These are phyloP conservation scores for Trichoderma harzianum DNA, from an alignment of 2,329 filamentous ascomycete species.

Conservation along the genomic window DNA sequence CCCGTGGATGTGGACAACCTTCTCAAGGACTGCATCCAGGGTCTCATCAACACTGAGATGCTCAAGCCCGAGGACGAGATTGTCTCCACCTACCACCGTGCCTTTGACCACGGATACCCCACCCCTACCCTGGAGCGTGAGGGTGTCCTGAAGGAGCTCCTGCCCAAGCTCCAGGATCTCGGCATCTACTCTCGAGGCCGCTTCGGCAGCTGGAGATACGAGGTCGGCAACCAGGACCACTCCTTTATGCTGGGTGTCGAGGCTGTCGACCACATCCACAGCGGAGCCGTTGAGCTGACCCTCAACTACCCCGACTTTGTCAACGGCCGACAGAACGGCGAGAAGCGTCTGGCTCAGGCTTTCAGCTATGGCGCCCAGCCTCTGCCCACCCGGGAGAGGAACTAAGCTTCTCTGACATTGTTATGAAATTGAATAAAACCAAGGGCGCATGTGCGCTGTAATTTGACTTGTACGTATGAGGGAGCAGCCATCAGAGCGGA, in stretches of 20 bases:
- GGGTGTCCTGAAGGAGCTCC: conserved; percentile 84
- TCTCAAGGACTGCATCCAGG: conserved; percentile 88
- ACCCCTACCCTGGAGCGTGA: conserved; percentile 94
- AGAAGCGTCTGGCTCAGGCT: conserved; percentile 43
- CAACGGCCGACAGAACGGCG: conserved; percentile 67
- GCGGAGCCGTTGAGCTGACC: conserved; percentile 84
- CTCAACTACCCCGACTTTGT: conserved; percentile 97
- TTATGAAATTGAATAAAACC: background rate
- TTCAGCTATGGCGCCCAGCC: conserved; percentile 35
- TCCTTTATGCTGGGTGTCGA: conserved; percentile 97
- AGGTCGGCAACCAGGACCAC: conserved; percentile 95
- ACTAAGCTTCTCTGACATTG: conserved; percentile 1
- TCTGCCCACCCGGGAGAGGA: conserved; percentile 30
- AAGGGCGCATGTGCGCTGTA: conserved; percentile 22
- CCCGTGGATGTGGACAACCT: conserved; percentile 83
- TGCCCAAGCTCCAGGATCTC: conserved; percentile 86
- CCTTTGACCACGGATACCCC: conserved; percentile 97
- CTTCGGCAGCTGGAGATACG: conserved; percentile 97
- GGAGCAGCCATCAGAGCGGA: conserved; percentile 19
- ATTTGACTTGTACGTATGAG: conserved; percentile 26
- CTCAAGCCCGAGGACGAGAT: conserved; percentile 88
- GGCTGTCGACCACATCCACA: conserved; percentile 85
- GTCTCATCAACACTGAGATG: conserved; percentile 97
- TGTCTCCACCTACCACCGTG: conserved; percentile 95
- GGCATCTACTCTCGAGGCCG: conserved; percentile 94